Evolutionary conservation across 2,329 filamentous ascomycete species (phyloP).

Genomic region (Trichoderma sp.): DNA sequence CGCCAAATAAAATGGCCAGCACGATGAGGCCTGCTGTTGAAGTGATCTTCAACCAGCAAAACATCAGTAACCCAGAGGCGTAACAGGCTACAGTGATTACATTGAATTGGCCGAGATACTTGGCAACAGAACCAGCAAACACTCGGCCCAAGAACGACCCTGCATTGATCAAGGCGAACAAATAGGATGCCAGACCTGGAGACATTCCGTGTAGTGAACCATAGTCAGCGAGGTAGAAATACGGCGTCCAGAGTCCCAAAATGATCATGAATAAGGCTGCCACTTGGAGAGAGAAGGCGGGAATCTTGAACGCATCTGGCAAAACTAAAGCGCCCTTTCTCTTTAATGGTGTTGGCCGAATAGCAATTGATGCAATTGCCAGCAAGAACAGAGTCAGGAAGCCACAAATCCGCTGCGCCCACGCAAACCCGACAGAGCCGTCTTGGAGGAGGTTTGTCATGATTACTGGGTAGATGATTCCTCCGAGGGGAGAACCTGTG

Average conservation of each 20-base stretch:
- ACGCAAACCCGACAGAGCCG: background rate
- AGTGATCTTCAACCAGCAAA: constrained; percentile 1
- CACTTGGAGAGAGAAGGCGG: constrained; percentile 7
- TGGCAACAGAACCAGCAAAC: constrained; percentile 3
- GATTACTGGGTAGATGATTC: constrained; percentile 6
- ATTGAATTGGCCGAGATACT: background rate
- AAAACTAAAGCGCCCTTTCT: background rate
- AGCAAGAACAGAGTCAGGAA: constrained; percentile 3
- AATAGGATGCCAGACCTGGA: background rate
- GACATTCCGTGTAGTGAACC: constrained; percentile 1
- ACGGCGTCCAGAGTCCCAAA: background rate
- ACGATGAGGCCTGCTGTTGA: background rate
- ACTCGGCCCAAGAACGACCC: background rate
- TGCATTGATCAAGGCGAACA: background rate
- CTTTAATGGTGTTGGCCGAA: background rate
- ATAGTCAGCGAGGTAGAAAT: constrained; percentile 5
- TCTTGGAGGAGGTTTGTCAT: constrained; percentile 4
- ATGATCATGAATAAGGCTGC: constrained; percentile 7
- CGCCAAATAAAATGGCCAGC: background rate
- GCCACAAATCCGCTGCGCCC: background rate
- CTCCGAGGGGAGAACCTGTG: constrained; percentile 5
- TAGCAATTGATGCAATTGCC: background rate
- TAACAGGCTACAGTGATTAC: background rate
- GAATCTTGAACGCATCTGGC: background rate
- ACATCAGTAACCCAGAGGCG: background rate